Evolutionary conservation across 2,329 filamentous ascomycete genomes (phyloP).

Genomic region (Fonsecaea erecta): DNA sequence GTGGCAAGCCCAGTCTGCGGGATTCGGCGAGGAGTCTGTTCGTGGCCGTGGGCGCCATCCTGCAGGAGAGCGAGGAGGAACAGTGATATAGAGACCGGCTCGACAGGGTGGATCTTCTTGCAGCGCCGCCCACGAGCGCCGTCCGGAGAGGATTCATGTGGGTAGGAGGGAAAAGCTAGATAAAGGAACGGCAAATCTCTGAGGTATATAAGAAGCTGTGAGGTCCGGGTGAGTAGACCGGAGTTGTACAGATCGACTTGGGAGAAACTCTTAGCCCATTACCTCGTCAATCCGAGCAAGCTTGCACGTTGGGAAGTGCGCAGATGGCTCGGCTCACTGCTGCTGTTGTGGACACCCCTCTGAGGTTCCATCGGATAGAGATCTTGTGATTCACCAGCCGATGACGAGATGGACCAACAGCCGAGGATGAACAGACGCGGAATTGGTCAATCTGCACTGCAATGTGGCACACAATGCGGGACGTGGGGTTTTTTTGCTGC

Average conservation of each 20-base stretch:
- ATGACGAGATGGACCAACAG: conserved; percentile 4
- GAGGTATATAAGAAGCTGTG: conserved; percentile 2
- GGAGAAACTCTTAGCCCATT: conserved; percentile 7
- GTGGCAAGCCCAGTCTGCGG: conserved; percentile 22
- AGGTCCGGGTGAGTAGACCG: conserved; percentile 5
- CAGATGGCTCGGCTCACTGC: conserved; percentile 9
- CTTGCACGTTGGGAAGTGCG: conserved; percentile 10
- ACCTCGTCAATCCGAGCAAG: not conserved
- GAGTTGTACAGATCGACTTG: conserved; percentile 4
- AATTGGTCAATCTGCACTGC: not conserved
- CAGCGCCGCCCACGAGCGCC: conserved; percentile 30
- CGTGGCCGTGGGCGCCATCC: conserved; percentile 27
- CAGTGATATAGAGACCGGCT: conserved; percentile 13
- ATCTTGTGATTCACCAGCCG: conserved; percentile 13
- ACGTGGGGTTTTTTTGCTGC: not conserved
- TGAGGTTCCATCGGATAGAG: conserved; percentile 16
- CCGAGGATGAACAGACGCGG: conserved; percentile 8
- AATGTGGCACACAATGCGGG: not conserved
- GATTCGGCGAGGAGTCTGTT: conserved; percentile 35
- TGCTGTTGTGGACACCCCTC: conserved; percentile 2
- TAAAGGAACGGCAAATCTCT: conserved; percentile 10
- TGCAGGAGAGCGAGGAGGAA: conserved; percentile 22
- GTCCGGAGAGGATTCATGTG: conserved; percentile 31
- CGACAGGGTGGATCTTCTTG: conserved; percentile 23
- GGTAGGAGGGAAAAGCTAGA: conserved; percentile 9